Evolutionary conservation across 2,329 filamentous ascomycete species (phyloP), one percentile per base, ranked within the genome.

Genomic region (Ophiostoma quercus): DNA sequence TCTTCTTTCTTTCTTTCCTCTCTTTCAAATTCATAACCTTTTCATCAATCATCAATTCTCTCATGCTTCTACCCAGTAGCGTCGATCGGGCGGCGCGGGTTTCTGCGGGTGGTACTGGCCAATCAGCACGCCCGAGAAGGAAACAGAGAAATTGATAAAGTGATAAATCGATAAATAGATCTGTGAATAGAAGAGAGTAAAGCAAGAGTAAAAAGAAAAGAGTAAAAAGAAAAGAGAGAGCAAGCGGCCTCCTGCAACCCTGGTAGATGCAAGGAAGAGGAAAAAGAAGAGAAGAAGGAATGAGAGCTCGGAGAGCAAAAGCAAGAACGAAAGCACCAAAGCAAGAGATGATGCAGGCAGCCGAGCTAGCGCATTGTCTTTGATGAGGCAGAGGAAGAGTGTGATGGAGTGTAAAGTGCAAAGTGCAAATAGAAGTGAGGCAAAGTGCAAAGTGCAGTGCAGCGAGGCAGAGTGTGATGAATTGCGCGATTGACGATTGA

Each of bases 71-170:
- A 34, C 62, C 68, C 67, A 68, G 70, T 69, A 29, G 57, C 69
- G 69, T 65, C 69, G 65, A 69, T 72, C 72, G 72, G 69, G 63
- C 54, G 65, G 67, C 37, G 70, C 68, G 68, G 66, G 57, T 67
- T 68, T 65, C 34, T 67, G 69, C 60, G 71, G 68, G 57, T 72
- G 71, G 69, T 68, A 69, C 54, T 34, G 62, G 62, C 67, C 67
- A 70, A 67, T 67, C 37, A 70, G 51, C 19, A 16, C 32, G 34
- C 19, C 32, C 57, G 39, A 22, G 62, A 39, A 39, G 62, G 54
- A 60, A 32, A 60, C 54, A 60, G 25, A 57, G 22, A 60, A 60
- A 57, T 22, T 25, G n/a, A 12, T 25, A 57, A 25, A 57, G 51
- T 57, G 51, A 57, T 25, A 25, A 57, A 32, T 25, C 11, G 54